Conservation (phyloP, 345 rosid species). For the Linum tenue region DNA sequence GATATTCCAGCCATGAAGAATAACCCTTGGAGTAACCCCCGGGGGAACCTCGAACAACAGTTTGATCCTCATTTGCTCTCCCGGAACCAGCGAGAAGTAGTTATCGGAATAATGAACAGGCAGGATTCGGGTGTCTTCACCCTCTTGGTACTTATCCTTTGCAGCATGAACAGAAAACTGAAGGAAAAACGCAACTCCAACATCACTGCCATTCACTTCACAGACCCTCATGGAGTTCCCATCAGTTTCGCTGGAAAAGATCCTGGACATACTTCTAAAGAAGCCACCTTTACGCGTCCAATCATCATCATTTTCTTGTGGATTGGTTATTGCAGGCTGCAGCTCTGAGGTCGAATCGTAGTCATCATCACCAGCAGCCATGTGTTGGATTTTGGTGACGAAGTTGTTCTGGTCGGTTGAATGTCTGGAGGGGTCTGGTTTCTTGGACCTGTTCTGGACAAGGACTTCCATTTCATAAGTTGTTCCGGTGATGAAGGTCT, state of each 20-base stretch:
- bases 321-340: constrained; percentile 11
- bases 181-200: constrained; percentile 84
- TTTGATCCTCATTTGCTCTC: constrained; percentile 57
- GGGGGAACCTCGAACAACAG: constrained; percentile 60
- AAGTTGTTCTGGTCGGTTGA: constrained; percentile 29
- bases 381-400: constrained; percentile 2
- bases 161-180: constrained; percentile 65
- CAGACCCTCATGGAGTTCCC: constrained; percentile 24
- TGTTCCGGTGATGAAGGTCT: constrained; percentile 42
- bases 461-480: constrained; percentile 57
- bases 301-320: too few species aligned
- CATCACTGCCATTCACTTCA: constrained; percentile 40
- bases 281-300: constrained; percentile 26
- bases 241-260: constrained; percentile 25
- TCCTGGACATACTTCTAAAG: constrained; percentile 34
- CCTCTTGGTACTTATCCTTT: constrained; percentile 31
- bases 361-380: constrained; percentile 23
- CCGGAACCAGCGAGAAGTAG: constrained; percentile 80
- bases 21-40: constrained; percentile 57
- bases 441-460: constrained; percentile 55
- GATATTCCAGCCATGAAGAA: constrained; percentile 76
- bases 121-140: constrained; percentile 84
- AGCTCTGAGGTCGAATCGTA: constrained; percentile 26
- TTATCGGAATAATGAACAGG: constrained; percentile 94
- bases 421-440: constrained; percentile 17